Evolutionary conservation across 441 rosid species (phyloP).

Genomic region (Pelargonium exstipulatum): DNA sequence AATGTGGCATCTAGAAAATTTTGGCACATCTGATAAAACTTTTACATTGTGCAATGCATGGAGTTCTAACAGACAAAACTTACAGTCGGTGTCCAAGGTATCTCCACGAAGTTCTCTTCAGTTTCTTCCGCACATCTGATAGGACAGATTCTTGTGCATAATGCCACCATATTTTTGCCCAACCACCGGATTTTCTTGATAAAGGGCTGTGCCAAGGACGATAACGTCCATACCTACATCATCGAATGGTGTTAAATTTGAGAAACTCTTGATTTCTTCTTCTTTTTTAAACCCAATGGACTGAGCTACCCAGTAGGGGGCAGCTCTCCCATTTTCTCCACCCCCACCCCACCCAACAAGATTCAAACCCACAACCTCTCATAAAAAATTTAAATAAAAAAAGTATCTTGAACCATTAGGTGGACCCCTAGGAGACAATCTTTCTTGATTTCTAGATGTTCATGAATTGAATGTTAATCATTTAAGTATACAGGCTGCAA

Average conservation of each 20-base stretch:
- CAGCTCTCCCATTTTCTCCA: too few species aligned
- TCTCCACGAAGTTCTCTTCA: constrained; percentile 88
- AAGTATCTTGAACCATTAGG: too few species aligned
- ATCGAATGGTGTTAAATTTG: constrained; percentile 9
- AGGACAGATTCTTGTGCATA: constrained; percentile 79
- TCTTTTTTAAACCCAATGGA: too few species aligned
- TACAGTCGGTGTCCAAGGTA: constrained; percentile 73
- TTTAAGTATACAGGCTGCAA: too few species aligned
- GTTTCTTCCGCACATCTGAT: constrained; percentile 65
- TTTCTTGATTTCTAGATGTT: too few species aligned
- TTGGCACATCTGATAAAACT: neutral
- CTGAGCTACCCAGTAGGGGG: too few species aligned
- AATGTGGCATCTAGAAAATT: constrained; percentile 4
- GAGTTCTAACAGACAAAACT: constrained; percentile 26
- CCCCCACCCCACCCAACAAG: too few species aligned
- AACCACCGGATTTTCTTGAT: constrained; percentile 58
- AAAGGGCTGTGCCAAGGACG: constrained; percentile 62
- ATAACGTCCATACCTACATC: constrained; percentile 81
- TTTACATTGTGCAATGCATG: neutral
- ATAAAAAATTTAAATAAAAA: too few species aligned
- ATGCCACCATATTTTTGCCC: constrained; percentile 87
- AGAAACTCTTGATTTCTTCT: too few species aligned
- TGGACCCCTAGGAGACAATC: too few species aligned
- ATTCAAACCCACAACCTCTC: too few species aligned
- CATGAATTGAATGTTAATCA: too few species aligned